Percentiles rank a stretch among this genome's conserved stretches.
phyloP scores from a whole-genome alignment of 495 filamentous ascomycete species.

The Penicillium pancosmium region DNA sequence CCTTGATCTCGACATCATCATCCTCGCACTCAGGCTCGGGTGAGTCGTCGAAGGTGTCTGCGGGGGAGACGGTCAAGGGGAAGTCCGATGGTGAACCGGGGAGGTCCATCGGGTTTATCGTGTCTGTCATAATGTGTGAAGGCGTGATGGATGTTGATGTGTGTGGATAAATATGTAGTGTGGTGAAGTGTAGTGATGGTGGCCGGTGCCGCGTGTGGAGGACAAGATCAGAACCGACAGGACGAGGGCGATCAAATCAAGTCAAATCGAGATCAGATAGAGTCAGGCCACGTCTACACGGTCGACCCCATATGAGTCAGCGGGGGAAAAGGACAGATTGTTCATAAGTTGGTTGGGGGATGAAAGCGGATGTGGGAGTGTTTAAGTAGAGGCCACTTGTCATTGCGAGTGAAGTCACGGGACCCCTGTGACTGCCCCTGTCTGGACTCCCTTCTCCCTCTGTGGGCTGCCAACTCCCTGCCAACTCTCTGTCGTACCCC shows the following conservation, averaged over 20 bases:
- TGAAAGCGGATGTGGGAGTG: neutral
- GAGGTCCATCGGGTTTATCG: slow-evolving; percentile 39
- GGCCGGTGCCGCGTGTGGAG: slow-evolving; percentile 1
- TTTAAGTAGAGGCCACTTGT: neutral
- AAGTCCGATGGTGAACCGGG: slow-evolving; percentile 38
- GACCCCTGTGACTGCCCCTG: neutral
- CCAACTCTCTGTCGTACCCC: too few species aligned
- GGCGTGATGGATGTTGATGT: slow-evolving; percentile 6
- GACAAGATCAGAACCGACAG: neutral
- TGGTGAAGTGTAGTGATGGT: neutral
- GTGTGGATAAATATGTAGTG: neutral
- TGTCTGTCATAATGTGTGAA: slow-evolving; percentile 40
- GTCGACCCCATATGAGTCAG: neutral
- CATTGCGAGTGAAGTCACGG: neutral
- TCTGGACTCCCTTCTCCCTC: too few species aligned
- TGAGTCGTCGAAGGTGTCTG: slow-evolving; percentile 47
- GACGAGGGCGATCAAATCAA: neutral
- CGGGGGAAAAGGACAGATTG: neutral
- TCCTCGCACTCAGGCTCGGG: slow-evolving; percentile 26
- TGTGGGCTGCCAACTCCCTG: too few species aligned
- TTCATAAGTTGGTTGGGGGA: neutral
- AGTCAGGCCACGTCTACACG: neutral
- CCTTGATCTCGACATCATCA: slow-evolving; percentile 18
- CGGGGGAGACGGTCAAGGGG: slow-evolving; percentile 53
- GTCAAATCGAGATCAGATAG: neutral